Conservation (phyloP, 2,329 filamentous ascomycete species). For the Talaromyces verruculosus region DNA sequence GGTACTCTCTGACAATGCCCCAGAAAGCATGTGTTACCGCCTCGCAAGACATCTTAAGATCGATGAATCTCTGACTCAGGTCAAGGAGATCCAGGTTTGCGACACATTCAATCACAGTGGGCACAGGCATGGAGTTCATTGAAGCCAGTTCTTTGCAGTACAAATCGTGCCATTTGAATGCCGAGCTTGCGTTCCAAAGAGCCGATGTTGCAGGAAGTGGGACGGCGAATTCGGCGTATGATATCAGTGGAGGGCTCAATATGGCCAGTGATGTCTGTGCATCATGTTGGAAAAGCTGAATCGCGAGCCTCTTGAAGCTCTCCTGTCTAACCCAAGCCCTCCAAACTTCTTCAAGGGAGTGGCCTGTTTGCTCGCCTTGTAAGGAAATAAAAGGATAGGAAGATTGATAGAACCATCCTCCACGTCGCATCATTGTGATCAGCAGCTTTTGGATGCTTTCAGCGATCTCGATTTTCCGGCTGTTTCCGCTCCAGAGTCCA, state of each 20-base stretch:
- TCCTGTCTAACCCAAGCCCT: slow-evolving; percentile 32
- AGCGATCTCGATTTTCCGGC: slow-evolving; percentile 43
- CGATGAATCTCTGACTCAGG: background rate
- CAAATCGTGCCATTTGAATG: slow-evolving; percentile 2
- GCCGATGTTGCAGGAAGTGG: slow-evolving; percentile 5
- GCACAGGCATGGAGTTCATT: background rate
- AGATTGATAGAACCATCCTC: slow-evolving; percentile 33
- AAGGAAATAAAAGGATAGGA: slow-evolving; percentile 22
- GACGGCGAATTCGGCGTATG: slow-evolving; percentile 5
- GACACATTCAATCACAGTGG: slow-evolving; percentile 10
- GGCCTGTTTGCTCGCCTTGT: slow-evolving; percentile 10
- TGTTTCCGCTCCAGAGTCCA: slow-evolving; percentile 41
- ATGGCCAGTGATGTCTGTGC: slow-evolving; percentile 5
- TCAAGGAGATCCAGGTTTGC: slow-evolving; percentile 15
- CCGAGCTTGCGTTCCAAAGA: slow-evolving; percentile 7
- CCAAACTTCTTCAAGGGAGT: slow-evolving; percentile 28
- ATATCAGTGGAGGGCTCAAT: slow-evolving; percentile 4
- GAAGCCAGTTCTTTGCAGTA: slow-evolving; percentile 3
- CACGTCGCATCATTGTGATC: slow-evolving; percentile 40
- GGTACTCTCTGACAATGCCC: slow-evolving; percentile 34
- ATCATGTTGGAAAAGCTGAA: slow-evolving; percentile 13
- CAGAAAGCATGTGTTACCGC: slow-evolving; percentile 36
- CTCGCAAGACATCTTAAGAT: slow-evolving; percentile 26
- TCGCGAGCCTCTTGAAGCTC: slow-evolving; percentile 31
- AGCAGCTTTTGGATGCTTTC: slow-evolving; percentile 41